Evolutionary conservation across 169 alveolate genomes (phyloP).

Genomic region (Cryptosporidium tyzzeri): DNA sequence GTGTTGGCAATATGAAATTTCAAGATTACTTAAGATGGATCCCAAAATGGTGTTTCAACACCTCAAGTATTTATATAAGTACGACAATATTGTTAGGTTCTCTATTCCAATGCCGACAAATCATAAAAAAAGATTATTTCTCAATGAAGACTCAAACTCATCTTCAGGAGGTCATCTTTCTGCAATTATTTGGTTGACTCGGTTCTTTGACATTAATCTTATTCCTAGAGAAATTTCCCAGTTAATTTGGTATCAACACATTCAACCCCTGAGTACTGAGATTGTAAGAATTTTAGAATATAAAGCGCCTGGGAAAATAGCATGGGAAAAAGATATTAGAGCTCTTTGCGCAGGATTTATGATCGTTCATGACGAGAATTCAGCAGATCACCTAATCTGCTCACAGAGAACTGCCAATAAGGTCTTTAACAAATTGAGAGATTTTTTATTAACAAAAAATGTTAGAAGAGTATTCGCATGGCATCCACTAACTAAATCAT

Average conservation of each 20-base stretch:
- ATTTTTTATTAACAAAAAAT: slow-evolving; percentile 33
- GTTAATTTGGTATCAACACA: slow-evolving; percentile 72
- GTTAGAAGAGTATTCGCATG: slow-evolving; percentile 74
- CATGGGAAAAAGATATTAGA: slow-evolving; percentile 73
- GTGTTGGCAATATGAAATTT: slow-evolving; percentile 75
- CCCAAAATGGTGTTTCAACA: slow-evolving; percentile 75
- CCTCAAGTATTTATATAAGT: slow-evolving; percentile 40
- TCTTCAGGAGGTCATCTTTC: slow-evolving; percentile 69
- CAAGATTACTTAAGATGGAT: slow-evolving; percentile 62
- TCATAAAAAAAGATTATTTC: slow-evolving; percentile 43
- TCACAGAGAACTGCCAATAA: slow-evolving; percentile 71
- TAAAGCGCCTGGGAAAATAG: slow-evolving; percentile 73
- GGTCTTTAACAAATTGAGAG: slow-evolving; percentile 60
- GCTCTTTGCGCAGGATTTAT: slow-evolving; percentile 60
- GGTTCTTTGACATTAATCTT: slow-evolving; percentile 54
- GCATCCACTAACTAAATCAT: slow-evolving; percentile 62
- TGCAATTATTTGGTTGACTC: slow-evolving; percentile 63
- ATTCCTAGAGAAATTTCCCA: slow-evolving; percentile 71
- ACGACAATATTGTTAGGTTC: slow-evolving; percentile 62
- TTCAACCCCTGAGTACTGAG: slow-evolving; percentile 66
- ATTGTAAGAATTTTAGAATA: slow-evolving; percentile 59
- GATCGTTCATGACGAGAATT: slow-evolving; percentile 59
- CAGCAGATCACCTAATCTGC: slow-evolving; percentile 65
- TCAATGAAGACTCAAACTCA: slow-evolving; percentile 13
- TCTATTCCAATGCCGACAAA: slow-evolving; percentile 70